phyloP scores from a whole-genome alignment of 2,329 filamentous ascomycete species.

The Blastomyces parvus region DNA sequence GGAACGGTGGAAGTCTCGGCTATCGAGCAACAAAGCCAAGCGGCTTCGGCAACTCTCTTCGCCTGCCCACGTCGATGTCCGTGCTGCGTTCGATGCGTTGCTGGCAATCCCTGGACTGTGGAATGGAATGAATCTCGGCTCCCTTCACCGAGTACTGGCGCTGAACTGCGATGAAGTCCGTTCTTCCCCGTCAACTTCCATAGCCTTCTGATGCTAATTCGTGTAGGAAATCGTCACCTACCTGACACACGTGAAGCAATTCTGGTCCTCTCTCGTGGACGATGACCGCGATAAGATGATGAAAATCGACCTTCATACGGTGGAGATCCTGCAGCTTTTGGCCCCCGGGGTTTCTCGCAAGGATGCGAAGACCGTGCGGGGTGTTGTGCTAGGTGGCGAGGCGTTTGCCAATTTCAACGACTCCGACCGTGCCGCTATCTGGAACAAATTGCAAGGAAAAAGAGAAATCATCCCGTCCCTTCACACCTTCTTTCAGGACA shows the following conservation, averaged over 20 bases:
- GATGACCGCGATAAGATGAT: slow-evolving; percentile 20
- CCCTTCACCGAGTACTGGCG: slow-evolving; percentile 21
- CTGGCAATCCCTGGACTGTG: slow-evolving; percentile 26
- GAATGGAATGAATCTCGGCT: slow-evolving; percentile 25
- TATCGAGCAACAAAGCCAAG: slow-evolving; percentile 13
- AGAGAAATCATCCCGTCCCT: slow-evolving; percentile 17
- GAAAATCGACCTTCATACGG: slow-evolving; percentile 23
- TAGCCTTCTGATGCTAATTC: slow-evolving; percentile 11
- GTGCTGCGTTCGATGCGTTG: slow-evolving; percentile 26
- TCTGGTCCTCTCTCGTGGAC: slow-evolving; percentile 26
- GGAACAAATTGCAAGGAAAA: slow-evolving; percentile 9
- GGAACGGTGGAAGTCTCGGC: slow-evolving; percentile 14
- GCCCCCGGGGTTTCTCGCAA: not conserved
- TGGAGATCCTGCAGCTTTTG: slow-evolving; percentile 17
- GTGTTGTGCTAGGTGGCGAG: not conserved
- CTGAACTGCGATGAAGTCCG: slow-evolving; percentile 28
- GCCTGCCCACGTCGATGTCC: slow-evolving; percentile 13
- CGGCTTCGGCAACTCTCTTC: slow-evolving; percentile 6
- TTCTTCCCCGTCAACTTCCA: slow-evolving; percentile 9
- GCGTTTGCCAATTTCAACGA: slow-evolving; percentile 16
- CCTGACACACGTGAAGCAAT: slow-evolving; percentile 25
- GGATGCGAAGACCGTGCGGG: not conserved
- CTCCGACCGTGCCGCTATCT: slow-evolving; percentile 13
- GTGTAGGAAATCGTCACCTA: slow-evolving; percentile 26
- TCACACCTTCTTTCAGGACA: slow-evolving; percentile 19